Evolutionary conservation across 495 filamentous ascomycete species (phyloP).

Genomic region (Symbiotaphrina buchneri): DNA sequence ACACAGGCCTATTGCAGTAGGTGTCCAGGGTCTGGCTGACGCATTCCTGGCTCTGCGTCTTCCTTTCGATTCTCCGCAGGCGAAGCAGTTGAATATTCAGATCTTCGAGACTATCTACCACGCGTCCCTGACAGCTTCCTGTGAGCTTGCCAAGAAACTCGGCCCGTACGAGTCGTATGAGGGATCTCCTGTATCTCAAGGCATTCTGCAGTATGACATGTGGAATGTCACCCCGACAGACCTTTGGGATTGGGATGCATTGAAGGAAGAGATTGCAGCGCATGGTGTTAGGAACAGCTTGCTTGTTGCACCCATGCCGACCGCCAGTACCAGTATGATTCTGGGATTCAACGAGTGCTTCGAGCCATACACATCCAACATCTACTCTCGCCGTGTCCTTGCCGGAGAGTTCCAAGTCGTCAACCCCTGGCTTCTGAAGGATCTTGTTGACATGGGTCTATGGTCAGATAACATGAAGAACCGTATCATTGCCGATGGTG

Average conservation of each 20-base stretch:
- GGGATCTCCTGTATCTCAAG: constrained; percentile 85
- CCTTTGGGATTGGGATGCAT: constrained; percentile 84
- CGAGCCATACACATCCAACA: constrained; percentile 98
- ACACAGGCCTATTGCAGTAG: constrained; percentile 82
- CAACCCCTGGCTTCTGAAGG: constrained; percentile 97
- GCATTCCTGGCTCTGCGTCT: constrained; percentile 91
- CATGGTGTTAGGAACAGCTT: constrained; percentile 87
- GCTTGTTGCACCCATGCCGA: constrained; percentile 93
- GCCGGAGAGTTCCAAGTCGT: constrained; percentile 98
- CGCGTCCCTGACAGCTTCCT: constrained; percentile 73
- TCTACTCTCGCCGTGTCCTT: constrained; percentile 94
- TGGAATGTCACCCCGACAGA: constrained; percentile 84
- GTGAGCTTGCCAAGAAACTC: constrained; percentile 56
- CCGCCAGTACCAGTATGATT: constrained; percentile 89
- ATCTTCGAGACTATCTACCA: constrained; percentile 99
- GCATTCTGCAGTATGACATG: constrained; percentile 96
- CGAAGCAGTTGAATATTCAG: constrained; percentile 82
- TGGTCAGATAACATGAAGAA: constrained; percentile 99
- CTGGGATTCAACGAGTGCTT: constrained; percentile 98
- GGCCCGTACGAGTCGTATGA: constrained; percentile 79
- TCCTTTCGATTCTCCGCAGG: constrained; percentile 90
- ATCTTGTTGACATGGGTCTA: constrained; percentile 89
- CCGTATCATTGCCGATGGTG: constrained; percentile 91
- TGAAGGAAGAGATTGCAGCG: constrained; percentile 80
- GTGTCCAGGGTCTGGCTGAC: constrained; percentile 97